Conservation (phyloP, 495 filamentous ascomycete genomes). For the Chaetomium tenue region DNA sequence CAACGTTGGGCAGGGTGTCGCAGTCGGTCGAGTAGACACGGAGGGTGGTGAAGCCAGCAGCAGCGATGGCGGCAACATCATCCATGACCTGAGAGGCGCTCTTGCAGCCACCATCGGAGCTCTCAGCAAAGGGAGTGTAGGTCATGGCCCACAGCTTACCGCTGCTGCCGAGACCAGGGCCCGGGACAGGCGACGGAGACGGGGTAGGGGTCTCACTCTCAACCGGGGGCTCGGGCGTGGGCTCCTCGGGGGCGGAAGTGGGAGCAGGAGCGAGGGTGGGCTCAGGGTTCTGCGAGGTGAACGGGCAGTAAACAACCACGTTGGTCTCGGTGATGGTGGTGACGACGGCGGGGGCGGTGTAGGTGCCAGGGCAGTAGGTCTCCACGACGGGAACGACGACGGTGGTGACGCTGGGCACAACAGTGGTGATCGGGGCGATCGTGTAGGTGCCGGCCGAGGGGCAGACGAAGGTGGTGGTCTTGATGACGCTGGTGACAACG, state of each 20-base stretch:
- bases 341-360: constrained; percentile 64
- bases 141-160: constrained; percentile 80
- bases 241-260: constrained; percentile 22
- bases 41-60: constrained; percentile 73
- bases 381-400: constrained; percentile 65
- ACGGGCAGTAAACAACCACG: constrained; percentile 72
- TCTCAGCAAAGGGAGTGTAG: constrained; percentile 77
- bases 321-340: constrained; percentile 68
- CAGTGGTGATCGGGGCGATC: constrained; percentile 68
- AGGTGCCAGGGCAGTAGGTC: constrained; percentile 67
- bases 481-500: constrained; percentile 67
- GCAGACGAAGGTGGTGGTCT: constrained; percentile 74
- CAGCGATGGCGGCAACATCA: constrained; percentile 68
- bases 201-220: background rate
- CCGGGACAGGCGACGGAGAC: constrained; percentile 20
- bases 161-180: constrained; percentile 41
- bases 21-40: constrained; percentile 95
- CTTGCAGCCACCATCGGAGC: constrained; percentile 63
- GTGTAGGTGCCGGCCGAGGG: constrained; percentile 78
- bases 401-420: constrained; percentile 53
- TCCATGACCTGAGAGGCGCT: constrained; percentile 52
- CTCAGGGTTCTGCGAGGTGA: constrained; percentile 38
- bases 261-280: constrained; percentile 23
- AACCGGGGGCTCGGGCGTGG: constrained; percentile 14
- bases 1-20: constrained; percentile 70